A percentile compares a stretch with the other conserved stretches of the same genome.
These are phyloP conservation scores for Conoideocrella luteorostrata DNA, from an alignment of 2,329 filamentous ascomycete genomes.

Conservation along the genomic window DNA sequence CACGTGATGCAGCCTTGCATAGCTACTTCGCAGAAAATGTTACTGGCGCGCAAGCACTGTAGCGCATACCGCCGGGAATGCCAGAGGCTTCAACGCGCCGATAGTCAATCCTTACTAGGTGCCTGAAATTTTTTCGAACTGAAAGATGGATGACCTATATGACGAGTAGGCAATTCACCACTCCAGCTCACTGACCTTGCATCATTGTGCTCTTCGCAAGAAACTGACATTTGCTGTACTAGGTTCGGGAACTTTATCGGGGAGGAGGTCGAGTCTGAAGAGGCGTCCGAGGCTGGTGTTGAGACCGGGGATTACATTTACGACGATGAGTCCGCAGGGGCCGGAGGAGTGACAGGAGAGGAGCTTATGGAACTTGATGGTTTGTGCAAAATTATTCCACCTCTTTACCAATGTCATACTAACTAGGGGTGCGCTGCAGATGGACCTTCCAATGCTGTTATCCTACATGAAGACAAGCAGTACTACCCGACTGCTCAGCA, in stretches of 20 bases:
- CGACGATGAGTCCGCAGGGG: slow-evolving; percentile 65
- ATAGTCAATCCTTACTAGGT: slow-evolving; percentile 15
- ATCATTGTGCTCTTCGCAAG: neutral
- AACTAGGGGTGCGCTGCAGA: slow-evolving; percentile 34
- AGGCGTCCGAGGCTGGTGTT: slow-evolving; percentile 72
- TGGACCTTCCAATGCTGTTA: slow-evolving; percentile 90
- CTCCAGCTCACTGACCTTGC: neutral
- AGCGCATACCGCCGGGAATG: neutral
- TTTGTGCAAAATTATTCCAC: slow-evolving; percentile 27
- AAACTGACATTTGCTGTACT: slow-evolving; percentile 8
- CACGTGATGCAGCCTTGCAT: slow-evolving; percentile 12
- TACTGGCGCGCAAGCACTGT: slow-evolving; percentile 6
- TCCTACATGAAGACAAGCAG: slow-evolving; percentile 98
- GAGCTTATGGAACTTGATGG: slow-evolving; percentile 93
- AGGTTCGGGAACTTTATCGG: slow-evolving; percentile 99
- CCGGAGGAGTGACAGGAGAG: slow-evolving; percentile 59
- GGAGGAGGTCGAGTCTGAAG: slow-evolving; percentile 78
- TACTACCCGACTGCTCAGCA: slow-evolving; percentile 98
- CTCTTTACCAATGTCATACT: neutral
- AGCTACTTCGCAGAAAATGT: slow-evolving; percentile 15
- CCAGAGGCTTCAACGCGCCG: slow-evolving; percentile 10
- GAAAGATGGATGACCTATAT: slow-evolving; percentile 86
- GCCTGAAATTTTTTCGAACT: slow-evolving; percentile 11
- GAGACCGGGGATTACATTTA: slow-evolving; percentile 76
- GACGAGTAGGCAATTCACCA: slow-evolving; percentile 62